A percentile compares a stretch with the other conserved stretches of the same genome.
Evolutionary conservation across 345 rosid genomes (phyloP).

Genomic region (Linum lewisii): DNA sequence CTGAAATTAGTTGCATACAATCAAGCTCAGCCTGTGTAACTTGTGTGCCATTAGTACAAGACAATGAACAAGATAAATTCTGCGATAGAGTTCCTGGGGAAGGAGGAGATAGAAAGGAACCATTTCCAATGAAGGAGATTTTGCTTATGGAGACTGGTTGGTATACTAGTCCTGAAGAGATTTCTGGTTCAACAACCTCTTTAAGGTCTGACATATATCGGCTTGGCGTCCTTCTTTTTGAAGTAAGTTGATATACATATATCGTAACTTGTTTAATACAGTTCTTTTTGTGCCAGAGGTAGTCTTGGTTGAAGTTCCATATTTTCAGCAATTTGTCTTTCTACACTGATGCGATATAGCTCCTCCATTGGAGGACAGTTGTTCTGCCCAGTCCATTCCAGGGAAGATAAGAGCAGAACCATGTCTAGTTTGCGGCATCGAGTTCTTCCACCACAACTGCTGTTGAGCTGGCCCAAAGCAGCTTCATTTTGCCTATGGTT

Average conservation of each 20-base stretch:
- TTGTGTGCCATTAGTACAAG: slow-evolving; percentile 24
- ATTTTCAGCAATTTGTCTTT: slow-evolving; percentile 11
- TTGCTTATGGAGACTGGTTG: slow-evolving; percentile 76
- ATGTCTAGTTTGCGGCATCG: slow-evolving; percentile 95
- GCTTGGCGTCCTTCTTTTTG: slow-evolving; percentile 83
- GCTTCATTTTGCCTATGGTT: slow-evolving; percentile 94
- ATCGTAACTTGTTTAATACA: neutral
- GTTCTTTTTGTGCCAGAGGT: neutral
- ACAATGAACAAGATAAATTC: slow-evolving; percentile 31
- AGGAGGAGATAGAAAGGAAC: slow-evolving; percentile 47
- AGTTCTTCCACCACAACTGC: slow-evolving; percentile 85
- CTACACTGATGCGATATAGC: slow-evolving; percentile 21
- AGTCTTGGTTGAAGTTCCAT: slow-evolving; percentile 1
- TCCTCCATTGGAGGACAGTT: slow-evolving; percentile 36
- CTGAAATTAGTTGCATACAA: slow-evolving; percentile 54
- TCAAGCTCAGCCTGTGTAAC: slow-evolving; percentile 36
- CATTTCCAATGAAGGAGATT: slow-evolving; percentile 83
- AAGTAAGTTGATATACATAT: slow-evolving; percentile 32
- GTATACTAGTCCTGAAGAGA: slow-evolving; percentile 86
- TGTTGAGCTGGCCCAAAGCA: slow-evolving; percentile 81
- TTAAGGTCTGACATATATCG: slow-evolving; percentile 22
- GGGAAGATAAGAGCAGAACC: slow-evolving; percentile 69
- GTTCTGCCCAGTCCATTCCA: slow-evolving; percentile 53
- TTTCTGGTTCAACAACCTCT: slow-evolving; percentile 32
- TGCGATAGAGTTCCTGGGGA: slow-evolving; percentile 29